Evolutionary conservation across 2,329 filamentous ascomycete genomes (phyloP).

Genomic region (Aureobasidium mangrovei): DNA sequence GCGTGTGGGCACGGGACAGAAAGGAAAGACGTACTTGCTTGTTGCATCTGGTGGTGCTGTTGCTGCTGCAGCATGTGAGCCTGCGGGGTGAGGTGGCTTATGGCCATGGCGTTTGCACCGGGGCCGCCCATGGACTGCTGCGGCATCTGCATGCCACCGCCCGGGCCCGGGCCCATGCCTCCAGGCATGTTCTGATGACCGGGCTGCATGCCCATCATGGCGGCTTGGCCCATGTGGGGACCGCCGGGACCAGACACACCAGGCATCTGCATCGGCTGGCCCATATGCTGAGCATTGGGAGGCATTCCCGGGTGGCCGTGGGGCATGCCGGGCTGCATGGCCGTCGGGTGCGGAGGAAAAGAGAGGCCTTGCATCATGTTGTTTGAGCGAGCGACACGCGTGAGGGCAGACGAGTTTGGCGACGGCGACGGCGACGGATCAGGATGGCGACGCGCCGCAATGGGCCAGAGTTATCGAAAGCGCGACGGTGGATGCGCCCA

Average conservation of each 20-base stretch:
- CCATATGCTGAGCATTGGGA: slow-evolving; percentile 62
- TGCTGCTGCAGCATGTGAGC: slow-evolving; percentile 47
- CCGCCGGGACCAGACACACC: slow-evolving; percentile 62
- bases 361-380: slow-evolving; percentile 31
- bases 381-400: slow-evolving; percentile 8
- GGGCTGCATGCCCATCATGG: slow-evolving; percentile 72
- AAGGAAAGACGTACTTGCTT: slow-evolving; percentile 22
- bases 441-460: not conserved
- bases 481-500: slow-evolving; percentile 1
- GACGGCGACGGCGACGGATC: not conserved
- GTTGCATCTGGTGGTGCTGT: slow-evolving; percentile 25
- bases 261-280: slow-evolving; percentile 63
- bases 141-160: slow-evolving; percentile 27
- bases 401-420: not conserved
- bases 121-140: slow-evolving; percentile 38
- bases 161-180: slow-evolving; percentile 25
- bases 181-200: slow-evolving; percentile 46
- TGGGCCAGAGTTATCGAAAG: not conserved
- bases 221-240: slow-evolving; percentile 60
- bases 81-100: slow-evolving; percentile 63
- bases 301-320: slow-evolving; percentile 55
- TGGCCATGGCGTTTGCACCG: slow-evolving; percentile 55
- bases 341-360: slow-evolving; percentile 59
- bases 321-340: slow-evolving; percentile 62
- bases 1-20: not conserved